A percentile compares a stretch with the other conserved stretches of the same genome.
phyloP scores from a whole-genome alignment of 257 asterid species.

The Petunia secreta region DNA sequence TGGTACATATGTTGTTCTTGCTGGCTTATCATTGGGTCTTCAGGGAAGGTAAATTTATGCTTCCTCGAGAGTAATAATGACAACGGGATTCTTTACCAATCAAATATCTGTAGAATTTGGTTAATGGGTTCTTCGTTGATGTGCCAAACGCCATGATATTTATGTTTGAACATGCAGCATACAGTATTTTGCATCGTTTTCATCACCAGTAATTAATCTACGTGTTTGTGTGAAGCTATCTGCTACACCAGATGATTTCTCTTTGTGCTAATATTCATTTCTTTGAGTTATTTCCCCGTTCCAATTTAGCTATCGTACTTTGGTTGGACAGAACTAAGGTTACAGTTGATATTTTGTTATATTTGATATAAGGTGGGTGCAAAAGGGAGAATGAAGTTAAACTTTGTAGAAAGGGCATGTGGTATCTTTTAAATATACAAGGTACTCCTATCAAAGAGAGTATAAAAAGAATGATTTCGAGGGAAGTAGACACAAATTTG shows the following conservation, averaged over 20 bases:
- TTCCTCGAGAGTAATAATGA: not conserved
- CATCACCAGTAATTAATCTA: not conserved
- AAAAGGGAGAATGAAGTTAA: not conserved
- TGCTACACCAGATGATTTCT: not conserved
- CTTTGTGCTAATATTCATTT: not conserved
- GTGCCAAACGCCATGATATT: not conserved
- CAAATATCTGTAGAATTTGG: conserved; percentile 19
- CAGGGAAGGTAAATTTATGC: conserved; percentile 44
- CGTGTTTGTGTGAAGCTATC: not conserved
- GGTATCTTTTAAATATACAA: conserved; percentile 15
- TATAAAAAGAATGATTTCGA: not conserved
- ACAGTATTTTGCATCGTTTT: not conserved
- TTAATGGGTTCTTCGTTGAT: not conserved
- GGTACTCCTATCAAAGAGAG: not conserved
- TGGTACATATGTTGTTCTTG: conserved; percentile 45
- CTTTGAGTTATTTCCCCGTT: not conserved
- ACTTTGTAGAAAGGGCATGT: not conserved
- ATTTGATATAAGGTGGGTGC: not conserved
- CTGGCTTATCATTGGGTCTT: conserved; percentile 47
- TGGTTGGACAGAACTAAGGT: not conserved
- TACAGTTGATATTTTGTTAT: not conserved
- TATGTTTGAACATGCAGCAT: not conserved
- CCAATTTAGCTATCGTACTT: not conserved
- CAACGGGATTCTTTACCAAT: not conserved
- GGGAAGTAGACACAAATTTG: conserved; percentile 1